Conservation (phyloP, 139 green algal genomes). For the Penium margaritaceum region DNA sequence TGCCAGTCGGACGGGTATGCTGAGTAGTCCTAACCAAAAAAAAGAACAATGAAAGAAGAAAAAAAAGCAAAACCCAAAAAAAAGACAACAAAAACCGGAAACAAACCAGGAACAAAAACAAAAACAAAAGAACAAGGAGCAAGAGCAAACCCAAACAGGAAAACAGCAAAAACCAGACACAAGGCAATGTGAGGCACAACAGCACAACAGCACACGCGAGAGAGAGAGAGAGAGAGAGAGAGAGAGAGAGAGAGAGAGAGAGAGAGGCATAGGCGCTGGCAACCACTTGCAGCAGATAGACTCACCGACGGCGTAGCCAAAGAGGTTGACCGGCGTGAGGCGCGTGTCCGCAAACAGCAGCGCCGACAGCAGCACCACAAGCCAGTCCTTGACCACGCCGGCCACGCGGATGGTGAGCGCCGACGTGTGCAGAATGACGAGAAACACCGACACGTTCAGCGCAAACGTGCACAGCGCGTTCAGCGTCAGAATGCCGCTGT, state of each 20-base stretch:
- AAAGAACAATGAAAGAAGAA: too few relatives aligned
- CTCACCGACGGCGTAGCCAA: conserved; percentile 60
- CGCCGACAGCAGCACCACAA: conserved; percentile 74
- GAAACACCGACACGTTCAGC: conserved; percentile 85
- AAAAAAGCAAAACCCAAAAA: too few relatives aligned
- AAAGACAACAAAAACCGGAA: too few relatives aligned
- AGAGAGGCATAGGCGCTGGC: conserved; percentile 7
- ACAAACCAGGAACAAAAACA: too few relatives aligned
- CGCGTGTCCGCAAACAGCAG: conserved; percentile 62
- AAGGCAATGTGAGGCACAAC: neutral
- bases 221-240: neutral
- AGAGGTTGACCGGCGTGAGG: conserved; percentile 74
- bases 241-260: neutral
- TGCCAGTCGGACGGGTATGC: too few relatives aligned
- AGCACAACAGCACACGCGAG: neutral
- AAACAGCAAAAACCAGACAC: too few relatives aligned
- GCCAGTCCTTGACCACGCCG: conserved; percentile 60
- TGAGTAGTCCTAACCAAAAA: too few relatives aligned
- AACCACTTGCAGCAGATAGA: neutral
- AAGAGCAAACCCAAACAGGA: too few relatives aligned
- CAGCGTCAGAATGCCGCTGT: conserved; percentile 12
- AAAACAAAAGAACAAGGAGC: too few relatives aligned
- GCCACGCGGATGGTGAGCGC: conserved; percentile 87
- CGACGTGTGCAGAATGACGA: conserved; percentile 77
- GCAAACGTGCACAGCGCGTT: conserved; percentile 46